Percentiles rank a stretch among this genome's conserved stretches.
phyloP scores from a whole-genome alignment of 805 yeast genomes.

The Pichia pseudocactophila region DNA sequence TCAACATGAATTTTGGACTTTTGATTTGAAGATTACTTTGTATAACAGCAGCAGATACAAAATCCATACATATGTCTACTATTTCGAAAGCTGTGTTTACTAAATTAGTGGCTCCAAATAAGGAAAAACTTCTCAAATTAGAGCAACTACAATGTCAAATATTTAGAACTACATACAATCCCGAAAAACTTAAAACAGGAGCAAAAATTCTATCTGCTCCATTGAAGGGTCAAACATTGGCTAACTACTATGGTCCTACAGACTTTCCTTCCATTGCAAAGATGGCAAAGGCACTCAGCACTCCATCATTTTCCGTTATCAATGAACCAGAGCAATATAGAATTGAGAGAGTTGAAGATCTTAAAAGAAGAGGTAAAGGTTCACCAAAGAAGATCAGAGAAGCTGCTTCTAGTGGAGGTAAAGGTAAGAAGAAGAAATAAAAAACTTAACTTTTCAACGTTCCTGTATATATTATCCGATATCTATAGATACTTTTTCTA shows the following conservation, averaged over 20 bases:
- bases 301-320: constrained; percentile 33
- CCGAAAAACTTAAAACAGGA: constrained; percentile 59
- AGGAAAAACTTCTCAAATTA: constrained; percentile 44
- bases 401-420: constrained; percentile 26
- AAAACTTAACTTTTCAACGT: not conserved
- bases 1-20: too few relatives aligned
- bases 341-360: constrained; percentile 48
- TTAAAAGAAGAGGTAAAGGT: constrained; percentile 84
- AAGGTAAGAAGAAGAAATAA: constrained; percentile 35
- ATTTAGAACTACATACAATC: constrained; percentile 66
- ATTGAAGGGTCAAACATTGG: constrained; percentile 63
- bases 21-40: too few relatives aligned
- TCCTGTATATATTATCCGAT: constrained; percentile 6
- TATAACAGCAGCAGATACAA: too few relatives aligned
- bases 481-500: not conserved
- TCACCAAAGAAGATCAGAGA: constrained; percentile 71
- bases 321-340: constrained; percentile 68
- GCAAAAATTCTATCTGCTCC: constrained; percentile 59
- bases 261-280: constrained; percentile 50
- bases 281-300: constrained; percentile 19
- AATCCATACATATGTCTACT: constrained; percentile 13
- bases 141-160: constrained; percentile 54
- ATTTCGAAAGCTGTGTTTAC: constrained; percentile 13
- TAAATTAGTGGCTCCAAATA: constrained; percentile 25
- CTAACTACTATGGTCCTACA: constrained; percentile 66